Base-by-base conservation (phyloP, 2,329 filamentous ascomycete species). In the Ophiosphaerella herpotricha region DNA sequence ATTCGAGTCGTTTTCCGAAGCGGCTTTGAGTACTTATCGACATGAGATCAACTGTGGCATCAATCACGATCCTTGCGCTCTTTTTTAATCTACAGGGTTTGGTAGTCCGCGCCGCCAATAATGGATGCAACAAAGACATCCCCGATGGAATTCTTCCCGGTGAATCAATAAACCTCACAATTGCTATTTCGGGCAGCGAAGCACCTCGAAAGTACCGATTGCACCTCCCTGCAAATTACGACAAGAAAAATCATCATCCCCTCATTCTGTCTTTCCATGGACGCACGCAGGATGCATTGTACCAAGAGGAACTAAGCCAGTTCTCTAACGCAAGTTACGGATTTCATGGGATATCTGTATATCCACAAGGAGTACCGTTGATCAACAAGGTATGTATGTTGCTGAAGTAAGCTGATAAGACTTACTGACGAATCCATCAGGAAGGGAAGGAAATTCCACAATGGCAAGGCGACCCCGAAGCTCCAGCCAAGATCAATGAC, bases 251-350 rank as follows among this genome's bases (percentile, higher is more conserved):
- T 1, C 67, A 75, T 2, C 62, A 72, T 0, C 72, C 77, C 1
- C 46, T 82, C 24, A 78, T 80, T 32, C 66, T 82, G 31, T 79
- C 79, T 5, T 81, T 75, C 56, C 78, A 81, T 48, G 79, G 78
- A 4, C 70, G 74, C 5, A 60, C 55, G 14, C 71, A 74, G 42
- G 64, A 67, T 26, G 70, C 72, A 34, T 55, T 64, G 34, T 66
- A 70, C 7, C 71, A 80, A 54, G 74, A 77, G 54, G 49, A 61
- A 3, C 68, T 80, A 2, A 76, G 77, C 7, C 72, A 75, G 39
- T 79, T 81, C 58, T 77, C 75, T 29, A 76, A 78, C 42, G 62
- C 73, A 12, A 60, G 63, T 1, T 74, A 74, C 50, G 79, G 79
- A 26, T 71, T 74, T 8, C 48, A 79, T 23, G 75, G 74, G 4